Conservation (phyloP, 164 flowering plant genomes). For the Brasenia schreberi region DNA sequence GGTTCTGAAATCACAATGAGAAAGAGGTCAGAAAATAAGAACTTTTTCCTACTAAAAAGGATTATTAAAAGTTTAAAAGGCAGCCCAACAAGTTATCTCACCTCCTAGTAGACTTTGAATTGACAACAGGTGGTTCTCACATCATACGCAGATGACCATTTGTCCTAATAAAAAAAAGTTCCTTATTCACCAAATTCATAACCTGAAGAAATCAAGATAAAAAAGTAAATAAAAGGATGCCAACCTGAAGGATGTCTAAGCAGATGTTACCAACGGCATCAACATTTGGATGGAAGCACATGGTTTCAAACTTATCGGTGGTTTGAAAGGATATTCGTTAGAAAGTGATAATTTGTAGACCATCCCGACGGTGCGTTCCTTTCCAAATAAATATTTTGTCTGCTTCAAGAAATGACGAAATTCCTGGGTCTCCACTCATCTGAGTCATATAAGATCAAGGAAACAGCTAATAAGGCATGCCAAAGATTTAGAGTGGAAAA, state of each 20-base stretch:
- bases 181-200: too few relatives aligned
- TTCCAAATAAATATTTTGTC: conserved; percentile 93
- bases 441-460: conserved; percentile 5
- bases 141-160: conserved; percentile 98
- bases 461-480: neutral
- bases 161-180: conserved; percentile 33
- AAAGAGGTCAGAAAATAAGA: neutral
- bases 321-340: conserved; percentile 78
- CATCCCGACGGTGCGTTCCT: conserved; percentile 89
- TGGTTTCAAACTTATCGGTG: conserved; percentile 87
- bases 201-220: neutral
- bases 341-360: conserved; percentile 74
- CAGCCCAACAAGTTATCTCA: conserved; percentile 2
- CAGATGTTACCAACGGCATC: conserved; percentile 81
- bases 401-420: conserved; percentile 87
- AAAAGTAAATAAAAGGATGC: neutral
- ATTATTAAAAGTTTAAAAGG: too few relatives aligned
- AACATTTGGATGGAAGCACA: conserved; percentile 89
- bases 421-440: conserved; percentile 84
- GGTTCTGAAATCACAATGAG: conserved; percentile 37
- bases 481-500: neutral
- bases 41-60: too few relatives aligned
- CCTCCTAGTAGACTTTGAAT: conserved; percentile 88
- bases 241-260: conserved; percentile 89
- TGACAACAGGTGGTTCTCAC: conserved; percentile 76